A percentile compares a stretch with the other conserved stretches of the same genome.
Evolutionary conservation across 2,329 filamentous ascomycete species (phyloP).

Genomic region (Alternaria sp.): DNA sequence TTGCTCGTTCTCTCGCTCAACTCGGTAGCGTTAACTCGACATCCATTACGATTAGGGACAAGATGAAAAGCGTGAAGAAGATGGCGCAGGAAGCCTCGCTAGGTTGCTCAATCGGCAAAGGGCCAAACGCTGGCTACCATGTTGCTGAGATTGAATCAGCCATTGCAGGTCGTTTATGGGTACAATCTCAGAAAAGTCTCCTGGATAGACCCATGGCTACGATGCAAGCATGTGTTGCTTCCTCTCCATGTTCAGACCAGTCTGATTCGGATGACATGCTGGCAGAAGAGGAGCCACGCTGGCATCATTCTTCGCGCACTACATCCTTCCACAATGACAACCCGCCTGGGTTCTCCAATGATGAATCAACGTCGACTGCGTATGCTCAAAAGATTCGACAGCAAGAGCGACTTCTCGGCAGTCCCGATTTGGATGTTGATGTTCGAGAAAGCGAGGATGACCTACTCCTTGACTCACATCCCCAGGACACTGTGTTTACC

Average conservation of each 20-base stretch:
- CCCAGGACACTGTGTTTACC: not conserved
- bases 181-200: slow-evolving; percentile 13
- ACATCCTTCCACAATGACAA: not conserved
- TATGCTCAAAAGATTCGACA: not conserved
- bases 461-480: slow-evolving; percentile 2
- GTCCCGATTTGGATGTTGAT: not conserved
- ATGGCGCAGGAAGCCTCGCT: no score
- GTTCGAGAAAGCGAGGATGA: slow-evolving; percentile 9
- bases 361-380: not conserved
- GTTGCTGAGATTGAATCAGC: not conserved
- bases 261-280: slow-evolving; percentile 22
- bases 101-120: not conserved
- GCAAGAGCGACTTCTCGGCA: not conserved
- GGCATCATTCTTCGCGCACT: not conserved
- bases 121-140: not conserved
- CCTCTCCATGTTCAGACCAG: not conserved
- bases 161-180: slow-evolving; percentile 18
- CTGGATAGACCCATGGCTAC: not conserved
- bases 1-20: slow-evolving; percentile 47
- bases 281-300: slow-evolving; percentile 5
- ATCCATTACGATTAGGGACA: slow-evolving; percentile 29
- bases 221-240: slow-evolving; percentile 15
- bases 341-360: not conserved
- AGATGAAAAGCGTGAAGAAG: slow-evolving; percentile 20
- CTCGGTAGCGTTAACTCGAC: slow-evolving; percentile 10